Base-by-base conservation (phyloP, 169 alveolate genomes). In the Perkinsus marinus region DNA sequence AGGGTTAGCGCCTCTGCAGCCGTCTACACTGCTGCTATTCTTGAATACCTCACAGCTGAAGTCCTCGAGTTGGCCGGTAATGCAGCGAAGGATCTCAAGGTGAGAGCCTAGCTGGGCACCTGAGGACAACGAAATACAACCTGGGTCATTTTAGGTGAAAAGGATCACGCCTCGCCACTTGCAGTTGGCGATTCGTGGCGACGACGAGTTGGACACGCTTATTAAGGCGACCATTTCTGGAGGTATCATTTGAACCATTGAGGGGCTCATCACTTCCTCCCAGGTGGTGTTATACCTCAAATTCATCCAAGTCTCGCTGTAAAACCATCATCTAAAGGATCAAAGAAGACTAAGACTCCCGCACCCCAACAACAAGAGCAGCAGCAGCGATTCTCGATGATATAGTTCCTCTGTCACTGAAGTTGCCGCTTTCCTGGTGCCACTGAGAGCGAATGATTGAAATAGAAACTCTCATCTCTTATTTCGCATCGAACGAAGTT, bases 1-100 rank as follows among this genome's bases (percentile, higher is more conserved):
- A 96, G 99, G 96, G 99, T 98, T 34, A 99, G 99, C 39, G 98
- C 99, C 43, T 98, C 99, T 13, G 99, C 99, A 38, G 99, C 99
- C 43, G 99, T 98, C 39, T 98, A 98, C 95, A 96, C 99, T 90
- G 98, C 99, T 68, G 99, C 99, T 39, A 97, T 98, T 92, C 95
- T 98, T 89, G 99, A 98, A 95, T 98, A 98, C 95, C 95, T 98
- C 79, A 98, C 99, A 69, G 99, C 99, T 43, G 99, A 98, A 95
- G 99, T 98, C 90, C 97, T 98, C 43, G 99, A 98, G 95, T 94
- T 98, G 93, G 99, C 99, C 43, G 99, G 99, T 90, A 98, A 98
- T 96, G 99, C 99, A 30, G 96, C 99, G 89, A 98, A 98, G 95
- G 99, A 98, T 93, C 96, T 97, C 91, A 97, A 97, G 96, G 99